Percentiles rank a stretch among this genome's conserved stretches.
phyloP scores from a whole-genome alignment of 176 grass and related monocot species.

The Eragrostis curvula region DNA sequence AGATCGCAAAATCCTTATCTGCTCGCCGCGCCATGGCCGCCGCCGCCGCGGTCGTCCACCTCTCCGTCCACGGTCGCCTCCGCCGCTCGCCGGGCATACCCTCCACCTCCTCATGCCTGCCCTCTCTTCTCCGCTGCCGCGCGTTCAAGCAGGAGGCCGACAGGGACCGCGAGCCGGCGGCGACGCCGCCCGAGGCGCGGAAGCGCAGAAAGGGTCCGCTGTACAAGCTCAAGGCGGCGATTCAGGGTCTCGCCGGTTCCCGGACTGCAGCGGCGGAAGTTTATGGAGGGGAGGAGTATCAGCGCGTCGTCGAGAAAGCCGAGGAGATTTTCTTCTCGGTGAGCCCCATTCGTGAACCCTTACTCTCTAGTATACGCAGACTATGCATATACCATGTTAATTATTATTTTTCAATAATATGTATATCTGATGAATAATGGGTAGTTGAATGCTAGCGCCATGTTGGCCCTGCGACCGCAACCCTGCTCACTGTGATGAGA shows the following conservation, averaged over 20 bases:
- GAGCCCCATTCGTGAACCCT: constrained; percentile 37
- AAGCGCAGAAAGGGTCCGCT: constrained; percentile 79
- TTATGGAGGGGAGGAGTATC: constrained; percentile 68
- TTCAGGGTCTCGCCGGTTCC: constrained; percentile 71
- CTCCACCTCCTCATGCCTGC: constrained; percentile 30
- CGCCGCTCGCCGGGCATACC: constrained; percentile 27
- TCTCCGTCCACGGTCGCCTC: constrained; percentile 44
- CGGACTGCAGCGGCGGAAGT: constrained; percentile 38
- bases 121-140: constrained; percentile 50
- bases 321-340: constrained; percentile 99
- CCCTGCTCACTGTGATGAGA: too few relatives aligned
- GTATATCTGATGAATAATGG: too few relatives aligned
- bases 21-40: constrained; percentile 40
- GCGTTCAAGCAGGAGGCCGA: constrained; percentile 57
- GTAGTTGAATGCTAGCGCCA: too few relatives aligned
- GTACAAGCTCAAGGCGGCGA: constrained; percentile 76
- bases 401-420: too few relatives aligned
- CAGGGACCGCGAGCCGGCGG: constrained; percentile 33
- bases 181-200: constrained; percentile 26
- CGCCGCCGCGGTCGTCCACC: constrained; percentile 58
- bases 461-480: too few relatives aligned
- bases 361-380: neutral
- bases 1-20: constrained; percentile 45
- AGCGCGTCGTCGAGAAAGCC: constrained; percentile 81
- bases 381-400: too few relatives aligned